Percentiles rank a stretch among this genome's conserved stretches.
Evolutionary conservation across 148 eudicot species (phyloP).

Genomic region (Fagopyrum tataricum): DNA sequence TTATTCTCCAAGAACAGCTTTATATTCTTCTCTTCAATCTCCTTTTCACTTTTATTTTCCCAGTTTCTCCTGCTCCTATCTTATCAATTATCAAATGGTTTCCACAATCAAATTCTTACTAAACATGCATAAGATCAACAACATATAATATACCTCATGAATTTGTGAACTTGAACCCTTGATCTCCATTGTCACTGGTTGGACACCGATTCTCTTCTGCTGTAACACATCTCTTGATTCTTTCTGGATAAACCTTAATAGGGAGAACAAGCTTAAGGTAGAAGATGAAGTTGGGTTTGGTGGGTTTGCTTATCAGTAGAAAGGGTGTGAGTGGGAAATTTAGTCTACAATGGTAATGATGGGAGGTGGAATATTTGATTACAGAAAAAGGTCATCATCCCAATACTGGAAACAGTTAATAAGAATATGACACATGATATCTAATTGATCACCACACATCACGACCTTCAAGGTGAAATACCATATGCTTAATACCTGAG

Average conservation of each 20-base stretch:
- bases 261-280: neutral
- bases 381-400: neutral
- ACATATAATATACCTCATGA: neutral
- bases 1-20: constrained; percentile 77
- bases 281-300: neutral
- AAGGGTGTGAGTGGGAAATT: neutral
- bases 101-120: neutral
- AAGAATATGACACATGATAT: neutral
- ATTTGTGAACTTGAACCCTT: neutral
- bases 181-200: neutral
- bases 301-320: neutral
- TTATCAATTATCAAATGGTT: neutral
- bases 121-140: neutral
- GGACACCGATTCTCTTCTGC: neutral
- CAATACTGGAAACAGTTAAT: neutral
- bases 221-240: neutral
- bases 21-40: constrained; percentile 65
- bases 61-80: constrained; percentile 22
- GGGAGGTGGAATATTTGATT: constrained; percentile 2
- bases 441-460: too few species aligned
- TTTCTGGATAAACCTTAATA: too few species aligned
- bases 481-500: neutral
- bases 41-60: constrained; percentile 21
- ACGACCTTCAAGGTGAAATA: neutral
- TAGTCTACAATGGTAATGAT: constrained; percentile 13